These are phyloP conservation scores for Dioscorea alata DNA, from an alignment of 106 monocot species.

Conservation along the genomic window DNA sequence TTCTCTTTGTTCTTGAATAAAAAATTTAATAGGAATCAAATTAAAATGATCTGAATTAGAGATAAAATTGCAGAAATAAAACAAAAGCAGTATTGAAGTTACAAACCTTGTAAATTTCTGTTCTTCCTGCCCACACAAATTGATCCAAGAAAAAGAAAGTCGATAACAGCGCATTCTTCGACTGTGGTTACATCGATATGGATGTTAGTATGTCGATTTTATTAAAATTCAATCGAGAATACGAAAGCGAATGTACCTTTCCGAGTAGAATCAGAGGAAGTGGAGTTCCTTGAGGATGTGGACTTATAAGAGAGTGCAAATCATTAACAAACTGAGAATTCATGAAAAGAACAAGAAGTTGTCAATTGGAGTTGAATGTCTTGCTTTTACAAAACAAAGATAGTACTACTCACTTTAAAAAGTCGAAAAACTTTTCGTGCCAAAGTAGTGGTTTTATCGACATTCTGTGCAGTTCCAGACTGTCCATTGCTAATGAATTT, in stretches of 20 bases:
- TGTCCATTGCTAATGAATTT: conserved; percentile 86
- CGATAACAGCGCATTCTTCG: conserved; percentile 93
- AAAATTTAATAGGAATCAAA: not conserved
- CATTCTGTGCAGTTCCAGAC: conserved; percentile 77
- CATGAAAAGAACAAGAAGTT: not conserved
- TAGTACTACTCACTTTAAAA: conserved; percentile 50
- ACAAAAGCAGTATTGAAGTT: not conserved
- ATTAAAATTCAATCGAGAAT: too few species aligned
- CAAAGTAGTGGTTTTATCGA: conserved; percentile 80
- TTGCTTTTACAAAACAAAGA: not conserved
- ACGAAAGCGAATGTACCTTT: conserved; percentile 42
- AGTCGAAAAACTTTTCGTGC: conserved; percentile 88
- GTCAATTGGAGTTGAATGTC: too few species aligned
- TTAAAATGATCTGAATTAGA: too few species aligned
- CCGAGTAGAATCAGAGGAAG: conserved; percentile 78
- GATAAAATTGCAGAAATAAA: not conserved
- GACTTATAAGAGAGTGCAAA: conserved; percentile 79
- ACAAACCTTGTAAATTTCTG: conserved; percentile 87
- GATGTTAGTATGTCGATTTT: too few species aligned
- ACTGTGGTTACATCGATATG: conserved; percentile 29
- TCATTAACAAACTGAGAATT: conserved; percentile 84
- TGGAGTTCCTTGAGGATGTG: conserved; percentile 60
- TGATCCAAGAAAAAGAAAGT: conserved; percentile 96
- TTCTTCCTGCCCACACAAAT: conserved; percentile 90
- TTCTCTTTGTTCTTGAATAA: conserved; percentile 60